phyloP scores from a whole-genome alignment of 768 basidiomycete genomes.

The Cystofilobasidium bisporidii region DNA sequence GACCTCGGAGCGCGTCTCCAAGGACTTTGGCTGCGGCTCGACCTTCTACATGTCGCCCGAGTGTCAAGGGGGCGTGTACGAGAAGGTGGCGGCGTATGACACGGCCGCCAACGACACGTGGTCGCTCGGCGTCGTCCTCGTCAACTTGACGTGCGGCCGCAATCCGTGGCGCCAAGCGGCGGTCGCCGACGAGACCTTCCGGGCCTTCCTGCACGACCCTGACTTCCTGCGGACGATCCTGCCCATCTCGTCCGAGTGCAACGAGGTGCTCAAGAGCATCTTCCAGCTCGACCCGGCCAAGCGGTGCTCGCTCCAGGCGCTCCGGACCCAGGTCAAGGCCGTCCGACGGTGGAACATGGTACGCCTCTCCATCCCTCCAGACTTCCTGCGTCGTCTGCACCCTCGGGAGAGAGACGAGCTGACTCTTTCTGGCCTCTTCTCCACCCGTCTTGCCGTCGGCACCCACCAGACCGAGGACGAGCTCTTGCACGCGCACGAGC shows the following conservation, averaged over 20 bases:
- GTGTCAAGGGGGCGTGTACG: constrained; percentile 50
- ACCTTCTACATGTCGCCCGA: constrained; percentile 77
- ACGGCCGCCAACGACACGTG: constrained; percentile 83
- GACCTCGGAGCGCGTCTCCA: constrained; percentile 34
- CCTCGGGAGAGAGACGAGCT: not conserved
- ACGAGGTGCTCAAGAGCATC: constrained; percentile 58
- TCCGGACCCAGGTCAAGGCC: constrained; percentile 50
- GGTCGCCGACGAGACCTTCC: constrained; percentile 60
- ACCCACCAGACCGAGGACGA: constrained; percentile 42
- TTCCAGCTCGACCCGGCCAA: constrained; percentile 57
- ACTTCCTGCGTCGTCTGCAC: not conserved
- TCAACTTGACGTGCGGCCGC: constrained; percentile 68
- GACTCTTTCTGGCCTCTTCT: not conserved
- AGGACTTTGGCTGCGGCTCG: constrained; percentile 40
- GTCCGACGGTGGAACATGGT: constrained; percentile 22
- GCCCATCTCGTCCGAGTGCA: constrained; percentile 60
- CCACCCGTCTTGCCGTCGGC: constrained; percentile 38
- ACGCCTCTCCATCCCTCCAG: not conserved
- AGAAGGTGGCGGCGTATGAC: constrained; percentile 50
- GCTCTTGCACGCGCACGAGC: constrained; percentile 10
- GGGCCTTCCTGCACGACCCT: constrained; percentile 56
- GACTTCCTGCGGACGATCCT: constrained; percentile 59
- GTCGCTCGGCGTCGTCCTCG: constrained; percentile 74
- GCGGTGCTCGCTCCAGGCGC: constrained; percentile 56
- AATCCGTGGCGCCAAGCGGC: constrained; percentile 68